Conservation (phyloP, 1,284 basidiomycete genomes). For the Fistulinella staudtii region DNA sequence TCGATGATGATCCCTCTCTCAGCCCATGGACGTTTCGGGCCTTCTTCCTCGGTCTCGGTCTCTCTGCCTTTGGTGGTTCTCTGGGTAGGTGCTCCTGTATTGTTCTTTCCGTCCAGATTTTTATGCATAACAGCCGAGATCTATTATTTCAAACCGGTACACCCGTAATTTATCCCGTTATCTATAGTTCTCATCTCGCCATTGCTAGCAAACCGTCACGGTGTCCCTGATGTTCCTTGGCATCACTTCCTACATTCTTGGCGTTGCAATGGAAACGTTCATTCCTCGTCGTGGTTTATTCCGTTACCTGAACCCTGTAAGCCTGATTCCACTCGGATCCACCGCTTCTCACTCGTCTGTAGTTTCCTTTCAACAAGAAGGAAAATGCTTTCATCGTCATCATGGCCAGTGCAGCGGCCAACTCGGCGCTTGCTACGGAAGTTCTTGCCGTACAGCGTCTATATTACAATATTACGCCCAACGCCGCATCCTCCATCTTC, state of each 20-base stretch:
- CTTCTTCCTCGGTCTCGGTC: conserved; percentile 56
- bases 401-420: conserved; percentile 63
- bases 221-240: conserved; percentile 54
- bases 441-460: conserved; percentile 60
- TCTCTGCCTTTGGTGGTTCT: conserved; percentile 59
- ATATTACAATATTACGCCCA: conserved; percentile 53
- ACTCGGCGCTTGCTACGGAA: conserved; percentile 61
- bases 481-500: conserved; percentile 52
- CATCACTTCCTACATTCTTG: conserved; percentile 39
- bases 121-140: conserved; percentile 39
- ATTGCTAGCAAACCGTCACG: conserved; percentile 42
- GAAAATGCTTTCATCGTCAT: conserved; percentile 65
- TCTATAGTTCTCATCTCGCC: neutral
- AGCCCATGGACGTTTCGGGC: conserved; percentile 58
- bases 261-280: conserved; percentile 39
- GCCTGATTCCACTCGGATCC: conserved; percentile 13
- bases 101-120: neutral
- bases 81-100: conserved; percentile 29
- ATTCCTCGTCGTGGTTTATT: conserved; percentile 48
- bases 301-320: conserved; percentile 54
- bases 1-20: conserved; percentile 52
- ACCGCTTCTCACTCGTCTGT: conserved; percentile 7
- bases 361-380: conserved; percentile 44
- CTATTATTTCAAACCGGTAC: conserved; percentile 58
- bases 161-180: no score